Evolutionary conservation across 345 rosid species (phyloP), one percentile per base, ranked within the genome.

Genomic region (Tarenaya hassleriana): DNA sequence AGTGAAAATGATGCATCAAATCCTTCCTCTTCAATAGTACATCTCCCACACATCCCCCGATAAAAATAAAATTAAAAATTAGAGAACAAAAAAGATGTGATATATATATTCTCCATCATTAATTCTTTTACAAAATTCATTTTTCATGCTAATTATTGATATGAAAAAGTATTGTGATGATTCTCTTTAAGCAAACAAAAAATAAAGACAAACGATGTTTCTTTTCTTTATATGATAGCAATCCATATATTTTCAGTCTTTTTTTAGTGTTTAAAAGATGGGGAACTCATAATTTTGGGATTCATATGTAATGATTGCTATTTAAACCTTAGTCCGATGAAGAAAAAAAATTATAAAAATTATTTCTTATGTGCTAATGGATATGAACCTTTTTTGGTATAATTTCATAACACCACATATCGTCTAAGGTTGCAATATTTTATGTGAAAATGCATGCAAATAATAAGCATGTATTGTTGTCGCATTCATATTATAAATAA

Each of bases 1-100:
- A 65, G 49, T 64, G 75, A 73, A 57, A 73, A 69, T 73, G 73
- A 70, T 70, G 74, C 48, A 55, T 39, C 59, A 32, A 49, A 38
- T 14, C 42, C 43, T 53, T 67, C 47, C 66, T 40, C 65, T 53
- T 47, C 34, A 39, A 13, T 17, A 42, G 55, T 52, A 64, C 50
- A 21, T 54, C 56, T 47, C 42, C 45, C 61, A 53, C 70, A 66
- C 61, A 58, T 47, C 34, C 43, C 58, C 57, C 69, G 50, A 64
- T 14, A 50, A 39, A 14, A 24, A 27, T 13, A 24, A 4, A 10
- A 40, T 12, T 15, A 60, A 19, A 18, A 18, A 50, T 35, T 49
- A 62, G n/a, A n/a, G n/a, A n/a, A n/a, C n/a, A 24, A 24, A 24
- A 24, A 24, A 24, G 29, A 2, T 24, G 29, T 24, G 5, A 24